phyloP scores from a whole-genome alignment of 2,329 filamentous ascomycete genomes.

The Botrytis medusae region DNA sequence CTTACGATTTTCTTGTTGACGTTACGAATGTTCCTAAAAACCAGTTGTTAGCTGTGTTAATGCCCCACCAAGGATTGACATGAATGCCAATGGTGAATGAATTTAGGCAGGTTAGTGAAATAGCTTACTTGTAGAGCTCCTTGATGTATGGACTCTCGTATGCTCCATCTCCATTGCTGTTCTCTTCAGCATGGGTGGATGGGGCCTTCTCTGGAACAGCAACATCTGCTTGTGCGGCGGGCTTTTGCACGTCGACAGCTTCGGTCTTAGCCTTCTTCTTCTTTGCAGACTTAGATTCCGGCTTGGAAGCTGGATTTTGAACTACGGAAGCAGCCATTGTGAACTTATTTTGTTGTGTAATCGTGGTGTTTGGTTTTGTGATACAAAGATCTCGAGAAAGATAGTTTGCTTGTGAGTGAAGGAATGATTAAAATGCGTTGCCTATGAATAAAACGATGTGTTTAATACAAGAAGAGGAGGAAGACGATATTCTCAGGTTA shows the following conservation, averaged over 20 bases:
- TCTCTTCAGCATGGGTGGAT: constrained; percentile 47
- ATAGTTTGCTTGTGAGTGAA: background rate
- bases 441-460: background rate
- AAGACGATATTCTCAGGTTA: background rate
- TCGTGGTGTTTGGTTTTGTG: constrained; percentile 48
- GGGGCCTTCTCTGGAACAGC: constrained; percentile 51
- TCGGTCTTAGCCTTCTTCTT: constrained; percentile 65
- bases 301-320: constrained; percentile 60
- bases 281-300: constrained; percentile 65
- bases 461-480: background rate
- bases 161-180: constrained; percentile 50
- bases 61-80: background rate
- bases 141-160: constrained; percentile 78
- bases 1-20: constrained; percentile 91
- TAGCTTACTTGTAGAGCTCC: constrained; percentile 81
- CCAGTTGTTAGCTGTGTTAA: constrained; percentile 19
- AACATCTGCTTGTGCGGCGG: constrained; percentile 51
- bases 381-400: constrained; percentile 8
- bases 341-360: constrained; percentile 4
- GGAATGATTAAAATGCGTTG: background rate
- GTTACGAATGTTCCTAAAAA: constrained; percentile 78
- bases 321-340: constrained; percentile 64
- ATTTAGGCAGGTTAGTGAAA: background rate
- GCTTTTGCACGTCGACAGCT: constrained; percentile 47
- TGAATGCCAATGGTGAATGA: constrained; percentile 6